Evolutionary conservation across 2,329 filamentous ascomycete genomes (phyloP), one percentile per base, ranked within the genome.

Genomic region (Claviceps paspali): DNA sequence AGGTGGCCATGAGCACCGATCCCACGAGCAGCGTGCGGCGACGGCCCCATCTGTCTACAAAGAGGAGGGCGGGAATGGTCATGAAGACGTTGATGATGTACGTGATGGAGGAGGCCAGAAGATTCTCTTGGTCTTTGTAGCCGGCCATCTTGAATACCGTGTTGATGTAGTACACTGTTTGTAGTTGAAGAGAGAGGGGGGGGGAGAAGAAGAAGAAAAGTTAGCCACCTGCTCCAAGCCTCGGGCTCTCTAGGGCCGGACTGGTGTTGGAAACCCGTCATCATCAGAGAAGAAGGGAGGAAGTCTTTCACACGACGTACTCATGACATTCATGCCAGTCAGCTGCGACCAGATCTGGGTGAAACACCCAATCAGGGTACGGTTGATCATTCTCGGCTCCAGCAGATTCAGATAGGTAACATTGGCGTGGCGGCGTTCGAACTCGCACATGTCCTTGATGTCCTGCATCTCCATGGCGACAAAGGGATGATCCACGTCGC

Each of bases 41-140:
- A 44, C 82, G 81, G 33, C 83, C 83, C 75, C 79, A 83, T 38
- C 67, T 65, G 47, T 91, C 82, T 48, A 87, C 70, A 61, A 65
- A 87, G 39, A 87, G 57, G 18, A 88, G 67, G 1, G 82, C 82
- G 0, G 81, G 79, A 3, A 87, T 54, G 0, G 83, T 88, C 76
- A 84, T 82, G 36, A 77, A 42, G 2, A 88, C 82, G 54, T 87
- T 87, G 63, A 88, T 83, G 47, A 86, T 67, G 43, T 74, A 74
- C 46, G 70, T 65, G 14, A 75, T 68, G 4, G 65, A 68, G 0
- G 69, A 70, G 1, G 68, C 69, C 33, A 71, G 60, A 8, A 74
- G 54, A 27, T 67, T 68, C 42, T 67, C 56, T 39, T 73, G 68
- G 8, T 57, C 55, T 9, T 35, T 40, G 38, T 61, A 60, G 0